Percentiles rank a stretch among this genome's conserved stretches.
Conservation (phyloP, 2,329 filamentous ascomycete genomes). For the Nemania diffusa region DNA sequence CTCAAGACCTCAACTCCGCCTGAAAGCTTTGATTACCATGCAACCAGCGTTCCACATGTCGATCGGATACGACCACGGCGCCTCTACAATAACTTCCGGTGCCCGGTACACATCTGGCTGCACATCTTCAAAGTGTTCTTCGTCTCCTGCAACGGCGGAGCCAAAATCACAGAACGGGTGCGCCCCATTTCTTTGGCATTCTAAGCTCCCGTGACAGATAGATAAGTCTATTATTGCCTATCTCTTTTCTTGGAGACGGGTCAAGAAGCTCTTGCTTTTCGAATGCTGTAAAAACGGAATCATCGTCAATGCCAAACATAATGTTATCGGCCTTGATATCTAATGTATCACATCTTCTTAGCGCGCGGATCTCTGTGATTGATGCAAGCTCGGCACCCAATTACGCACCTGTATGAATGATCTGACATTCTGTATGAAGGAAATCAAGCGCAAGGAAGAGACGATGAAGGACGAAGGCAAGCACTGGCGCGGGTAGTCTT, state of each 20-base stretch:
- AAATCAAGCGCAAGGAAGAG: slow-evolving; percentile 58
- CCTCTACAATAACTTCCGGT: slow-evolving; percentile 59
- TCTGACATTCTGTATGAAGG: slow-evolving; percentile 57
- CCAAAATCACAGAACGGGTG: slow-evolving; percentile 58
- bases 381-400: slow-evolving; percentile 5
- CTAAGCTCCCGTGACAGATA: slow-evolving; percentile 56
- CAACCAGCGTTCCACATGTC: slow-evolving; percentile 65
- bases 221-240: slow-evolving; percentile 54
- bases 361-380: slow-evolving; percentile 5
- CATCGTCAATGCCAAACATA: slow-evolving; percentile 55
- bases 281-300: slow-evolving; percentile 54
- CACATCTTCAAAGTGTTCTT: slow-evolving; percentile 50
- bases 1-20: background rate
- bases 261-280: slow-evolving; percentile 53
- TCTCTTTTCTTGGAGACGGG: slow-evolving; percentile 56
- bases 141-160: slow-evolving; percentile 53
- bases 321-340: slow-evolving; percentile 61
- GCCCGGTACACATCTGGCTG: slow-evolving; percentile 56
- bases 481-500: slow-evolving; percentile 50
- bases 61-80: slow-evolving; percentile 57
- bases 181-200: slow-evolving; percentile 41
- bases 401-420: slow-evolving; percentile 58
- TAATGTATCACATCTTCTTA: slow-evolving; percentile 33
- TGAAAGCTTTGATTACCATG: slow-evolving; percentile 45
- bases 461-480: slow-evolving; percentile 51